Conservation (phyloP, 1,284 basidiomycete species). For the Leucoagaricus sp. region DNA sequence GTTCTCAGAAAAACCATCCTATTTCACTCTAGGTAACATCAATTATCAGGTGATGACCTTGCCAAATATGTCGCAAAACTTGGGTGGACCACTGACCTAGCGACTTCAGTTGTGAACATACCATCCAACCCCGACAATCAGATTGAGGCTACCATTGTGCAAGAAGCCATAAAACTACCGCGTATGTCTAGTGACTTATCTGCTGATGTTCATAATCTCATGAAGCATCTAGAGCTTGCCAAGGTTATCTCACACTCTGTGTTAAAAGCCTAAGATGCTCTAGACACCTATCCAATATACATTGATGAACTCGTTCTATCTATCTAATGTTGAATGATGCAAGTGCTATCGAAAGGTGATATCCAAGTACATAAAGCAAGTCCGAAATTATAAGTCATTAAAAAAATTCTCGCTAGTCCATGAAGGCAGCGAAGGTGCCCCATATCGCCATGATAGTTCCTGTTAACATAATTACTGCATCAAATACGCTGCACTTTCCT, state of each 20-base stretch:
- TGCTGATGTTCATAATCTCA: slow-evolving; percentile 5
- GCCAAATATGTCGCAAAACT: slow-evolving; percentile 66
- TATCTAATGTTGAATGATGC: background rate
- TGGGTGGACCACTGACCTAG: slow-evolving; percentile 74
- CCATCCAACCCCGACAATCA: slow-evolving; percentile 94
- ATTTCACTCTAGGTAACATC: background rate
- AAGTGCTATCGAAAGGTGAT: background rate
- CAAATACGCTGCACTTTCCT: slow-evolving; percentile 48
- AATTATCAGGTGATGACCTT: slow-evolving; percentile 55
- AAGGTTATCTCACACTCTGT: slow-evolving; percentile 81
- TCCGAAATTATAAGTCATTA: background rate
- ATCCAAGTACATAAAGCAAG: background rate
- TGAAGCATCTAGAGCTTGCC: slow-evolving; percentile 66
- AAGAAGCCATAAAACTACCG: slow-evolving; percentile 86
- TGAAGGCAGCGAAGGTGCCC: slow-evolving; percentile 69
- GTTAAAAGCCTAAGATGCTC: slow-evolving; percentile 27
- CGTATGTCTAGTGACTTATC: slow-evolving; percentile 58
- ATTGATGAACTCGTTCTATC: background rate
- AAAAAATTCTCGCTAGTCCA: background rate
- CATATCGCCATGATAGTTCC: slow-evolving; percentile 71
- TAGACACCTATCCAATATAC: slow-evolving; percentile 15
- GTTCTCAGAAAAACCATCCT: background rate
- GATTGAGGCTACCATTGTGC: slow-evolving; percentile 91
- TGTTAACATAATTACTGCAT: slow-evolving; percentile 57
- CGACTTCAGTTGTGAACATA: slow-evolving; percentile 63